A percentile compares a stretch with the other conserved stretches of the same genome.
Conservation (phyloP, 148 eudicot genomes). For the Spergularia marina region DNA sequence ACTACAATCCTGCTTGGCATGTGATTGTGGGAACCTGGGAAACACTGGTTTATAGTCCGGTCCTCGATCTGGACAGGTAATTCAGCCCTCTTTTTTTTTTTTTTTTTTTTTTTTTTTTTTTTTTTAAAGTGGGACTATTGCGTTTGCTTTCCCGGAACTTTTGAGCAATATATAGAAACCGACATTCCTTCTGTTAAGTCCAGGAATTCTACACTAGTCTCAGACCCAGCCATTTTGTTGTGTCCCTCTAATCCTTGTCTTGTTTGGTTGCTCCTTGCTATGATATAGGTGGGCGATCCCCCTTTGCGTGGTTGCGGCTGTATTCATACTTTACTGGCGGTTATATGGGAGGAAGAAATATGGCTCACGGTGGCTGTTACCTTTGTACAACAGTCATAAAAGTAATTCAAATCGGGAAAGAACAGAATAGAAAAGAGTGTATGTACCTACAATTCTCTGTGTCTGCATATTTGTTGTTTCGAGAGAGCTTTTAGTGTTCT, state of each 20-base stretch:
- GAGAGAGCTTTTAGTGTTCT: constrained; percentile 24
- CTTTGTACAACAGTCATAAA: constrained; percentile 63
- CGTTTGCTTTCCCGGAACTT: background rate
- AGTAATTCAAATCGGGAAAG: constrained; percentile 46
- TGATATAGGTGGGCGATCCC: constrained; percentile 89
- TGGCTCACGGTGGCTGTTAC: constrained; percentile 60
- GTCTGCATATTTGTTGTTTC: constrained; percentile 6
- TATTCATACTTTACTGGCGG: constrained; percentile 80
- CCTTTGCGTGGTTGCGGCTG: constrained; percentile 38
- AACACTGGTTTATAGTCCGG: constrained; percentile 82
- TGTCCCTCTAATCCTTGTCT: background rate
- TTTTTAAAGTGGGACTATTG: background rate
- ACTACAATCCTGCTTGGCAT: constrained; percentile 95
- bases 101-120: background rate
- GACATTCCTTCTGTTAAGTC: background rate
- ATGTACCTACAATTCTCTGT: constrained; percentile 14
- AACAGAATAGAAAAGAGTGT: constrained; percentile 51
- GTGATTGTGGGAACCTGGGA: constrained; percentile 85
- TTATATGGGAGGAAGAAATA: constrained; percentile 75
- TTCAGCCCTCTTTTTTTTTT: background rate
- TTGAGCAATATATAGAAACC: background rate
- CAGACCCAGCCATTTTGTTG: too few species aligned
- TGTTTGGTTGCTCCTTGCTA: background rate
- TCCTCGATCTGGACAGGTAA: constrained; percentile 96
- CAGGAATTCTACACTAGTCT: too few species aligned